Percentiles rank a stretch among this genome's conserved stretches.
Evolutionary conservation across 2,329 filamentous ascomycete genomes (phyloP).

Genomic region (Torrubiellomyces zombiae): DNA sequence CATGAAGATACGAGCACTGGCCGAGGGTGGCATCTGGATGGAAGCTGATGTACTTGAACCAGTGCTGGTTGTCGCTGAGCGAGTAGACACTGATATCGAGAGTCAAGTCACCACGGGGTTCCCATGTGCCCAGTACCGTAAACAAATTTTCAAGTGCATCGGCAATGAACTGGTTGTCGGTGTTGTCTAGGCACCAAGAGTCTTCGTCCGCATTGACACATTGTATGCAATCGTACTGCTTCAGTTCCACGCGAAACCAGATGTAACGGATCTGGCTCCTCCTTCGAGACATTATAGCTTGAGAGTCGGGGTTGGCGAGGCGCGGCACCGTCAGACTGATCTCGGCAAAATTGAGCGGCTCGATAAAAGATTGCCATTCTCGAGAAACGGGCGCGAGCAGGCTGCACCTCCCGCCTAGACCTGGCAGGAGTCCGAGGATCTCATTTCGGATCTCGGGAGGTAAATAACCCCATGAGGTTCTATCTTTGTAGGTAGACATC

Average conservation of each 20-base stretch:
- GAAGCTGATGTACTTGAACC: constrained; percentile 17
- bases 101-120: constrained; percentile 14
- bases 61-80: constrained; percentile 17
- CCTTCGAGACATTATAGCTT: constrained; percentile 8
- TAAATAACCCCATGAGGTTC: no score
- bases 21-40: constrained; percentile 6
- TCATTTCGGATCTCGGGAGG: no score
- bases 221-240: constrained; percentile 9
- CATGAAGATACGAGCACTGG: constrained; percentile 4
- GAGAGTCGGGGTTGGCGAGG: constrained; percentile 10
- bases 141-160: constrained; percentile 15
- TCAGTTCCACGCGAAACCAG: constrained; percentile 14
- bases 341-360: constrained; percentile 13
- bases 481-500: no score
- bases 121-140: constrained; percentile 14
- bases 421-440: no score
- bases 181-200: constrained; percentile 6
- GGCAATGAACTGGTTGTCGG: constrained; percentile 11
- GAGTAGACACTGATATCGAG: constrained; percentile 22
- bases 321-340: constrained; percentile 14
- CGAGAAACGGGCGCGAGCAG: constrained; percentile 15
- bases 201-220: constrained; percentile 5
- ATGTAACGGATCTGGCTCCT: constrained; percentile 10
- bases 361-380: constrained; percentile 14
- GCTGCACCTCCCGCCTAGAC: no score